Base-by-base conservation (phyloP, 306 rosid genomes). In the Quercus ilex region DNA sequence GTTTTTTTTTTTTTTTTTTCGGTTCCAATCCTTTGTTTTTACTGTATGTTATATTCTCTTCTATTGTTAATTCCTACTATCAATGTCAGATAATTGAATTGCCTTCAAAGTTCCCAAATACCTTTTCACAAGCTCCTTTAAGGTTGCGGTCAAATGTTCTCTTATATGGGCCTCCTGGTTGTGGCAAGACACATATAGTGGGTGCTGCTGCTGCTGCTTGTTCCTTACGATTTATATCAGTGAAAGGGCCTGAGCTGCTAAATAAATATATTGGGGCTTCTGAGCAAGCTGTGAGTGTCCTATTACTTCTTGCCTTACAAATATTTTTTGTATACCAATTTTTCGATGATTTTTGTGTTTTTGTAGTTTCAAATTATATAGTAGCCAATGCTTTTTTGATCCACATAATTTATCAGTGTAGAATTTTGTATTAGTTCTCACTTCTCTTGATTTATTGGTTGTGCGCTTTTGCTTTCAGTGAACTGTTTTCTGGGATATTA, bases 241-340 rank as follows among this genome's bases (percentile, higher is more conserved):
- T 95, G 60, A 95, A 95, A 80, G 99, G 99, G 75, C 99, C 98
- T 43, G 98, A 95, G 85, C 94, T 92, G 64, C 83, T 95, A 84
- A 95, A 92, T 88, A 95, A 95, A 81, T 95, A 92, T 74, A 92
- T 95, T 77, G 99, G 98, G 80, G 99, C 99, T 84, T 95, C 99
- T 23, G 99, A 95, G 87, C 99, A 92, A 92, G 99, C 99, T 85
- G 99, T 95, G 89, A 89, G 95, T 76, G 41, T 75, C 81, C 70
- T 63, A 71, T 77, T 51, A 57, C 59, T 70, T 55, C 71, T 86
- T 38, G 30, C 10, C 69, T 71, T 30, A 30, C 17, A 18, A 35
- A 12, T 19, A 18, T 67, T 19, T 18, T 23, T 14, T 67, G 26
- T 67, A 64, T 64, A 30, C 26, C 68, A 14, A 6, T 69, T 33